Conservation (phyloP, 495 filamentous ascomycete species). For the Aspergillus diversus region DNA sequence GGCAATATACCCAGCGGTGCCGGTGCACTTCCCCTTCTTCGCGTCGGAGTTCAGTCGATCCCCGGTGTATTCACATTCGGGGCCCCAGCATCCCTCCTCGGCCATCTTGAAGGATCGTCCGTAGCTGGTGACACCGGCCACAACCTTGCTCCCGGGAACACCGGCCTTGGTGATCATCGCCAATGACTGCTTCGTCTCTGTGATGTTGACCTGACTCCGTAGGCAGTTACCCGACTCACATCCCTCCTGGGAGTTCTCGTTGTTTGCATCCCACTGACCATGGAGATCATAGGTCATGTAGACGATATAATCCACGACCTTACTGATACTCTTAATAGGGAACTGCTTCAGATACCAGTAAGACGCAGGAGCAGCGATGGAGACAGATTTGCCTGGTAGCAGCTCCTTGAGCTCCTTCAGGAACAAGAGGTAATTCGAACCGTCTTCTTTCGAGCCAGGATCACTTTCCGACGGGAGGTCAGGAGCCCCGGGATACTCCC, state of each 20-base stretch:
- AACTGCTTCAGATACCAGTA: conserved; percentile 40
- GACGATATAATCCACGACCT: conserved; percentile 36
- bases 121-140: conserved; percentile 17
- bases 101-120: conserved; percentile 11
- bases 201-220: conserved; percentile 41
- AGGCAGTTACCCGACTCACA: conserved; percentile 44
- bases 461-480: conserved; percentile 47
- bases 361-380: conserved; percentile 30
- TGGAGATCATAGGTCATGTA: conserved; percentile 46
- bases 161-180: conserved; percentile 31
- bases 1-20: conserved; percentile 32
- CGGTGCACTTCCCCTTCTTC: conserved; percentile 12
- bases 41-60: background rate
- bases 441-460: conserved; percentile 17
- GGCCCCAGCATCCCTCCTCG: conserved; percentile 4
- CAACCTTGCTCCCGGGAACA: background rate
- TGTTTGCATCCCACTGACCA: conserved; percentile 35
- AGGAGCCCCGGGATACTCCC: conserved; percentile 43
- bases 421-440: conserved; percentile 33
- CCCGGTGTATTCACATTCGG: background rate
- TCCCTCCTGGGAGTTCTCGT: background rate
- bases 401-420: conserved; percentile 13
- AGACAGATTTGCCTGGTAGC: conserved; percentile 12
- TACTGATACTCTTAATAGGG: conserved; percentile 28
- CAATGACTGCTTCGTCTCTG: conserved; percentile 41